Evolutionary conservation across 2,329 filamentous ascomycete species (phyloP), one percentile per base, ranked within the genome.

Genomic region (Curvularia lunata): DNA sequence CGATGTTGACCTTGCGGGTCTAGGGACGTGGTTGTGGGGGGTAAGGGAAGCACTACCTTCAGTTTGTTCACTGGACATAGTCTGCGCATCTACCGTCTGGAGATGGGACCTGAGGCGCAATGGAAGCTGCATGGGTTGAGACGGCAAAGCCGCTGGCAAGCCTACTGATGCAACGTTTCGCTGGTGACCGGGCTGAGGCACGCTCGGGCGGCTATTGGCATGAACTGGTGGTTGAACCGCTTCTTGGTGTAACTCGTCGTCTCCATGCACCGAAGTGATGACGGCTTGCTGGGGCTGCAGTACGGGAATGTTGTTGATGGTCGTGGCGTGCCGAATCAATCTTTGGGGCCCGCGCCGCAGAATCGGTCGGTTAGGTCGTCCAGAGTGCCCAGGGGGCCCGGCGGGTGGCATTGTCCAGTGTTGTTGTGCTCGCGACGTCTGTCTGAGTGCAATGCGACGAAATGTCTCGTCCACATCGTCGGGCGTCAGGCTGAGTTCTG

Each of bases 391-490:
- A 38, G 55, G 34, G 5, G 51, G 52, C 41, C 41, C 56, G 18
- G 45, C 52, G 18, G 52, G 32, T 30, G 50, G 62, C 41, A 53
- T 55, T 27, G 52, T 48, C 9, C 23, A 59, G 18, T 28, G 47
- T 48, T 23, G 38, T 13, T 48, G n/a, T 45, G 43, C 46, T 51
- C 58, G 56, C 49, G 59, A 40, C 16, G 61, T 51, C 16, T 67
- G 71, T 50, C 67, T 67, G 16, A 61, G 63, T 52, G 71, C 67
- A 54, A 77, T 69, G 45, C 72, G 71, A 32, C 69, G 67, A 37
- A 68, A 65, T 13, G 72, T 71, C 30, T 75, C 72, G 4, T 78
- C 72, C 42, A 77, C 61, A 55, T 78, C 74, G 6, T 73, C 73
- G 8, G 74, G 61, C 8, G 73, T 75, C 63, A 78, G 50, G 19